phyloP scores from a whole-genome alignment of 2,329 filamentous ascomycete species.

The Onygenales sp. region DNA sequence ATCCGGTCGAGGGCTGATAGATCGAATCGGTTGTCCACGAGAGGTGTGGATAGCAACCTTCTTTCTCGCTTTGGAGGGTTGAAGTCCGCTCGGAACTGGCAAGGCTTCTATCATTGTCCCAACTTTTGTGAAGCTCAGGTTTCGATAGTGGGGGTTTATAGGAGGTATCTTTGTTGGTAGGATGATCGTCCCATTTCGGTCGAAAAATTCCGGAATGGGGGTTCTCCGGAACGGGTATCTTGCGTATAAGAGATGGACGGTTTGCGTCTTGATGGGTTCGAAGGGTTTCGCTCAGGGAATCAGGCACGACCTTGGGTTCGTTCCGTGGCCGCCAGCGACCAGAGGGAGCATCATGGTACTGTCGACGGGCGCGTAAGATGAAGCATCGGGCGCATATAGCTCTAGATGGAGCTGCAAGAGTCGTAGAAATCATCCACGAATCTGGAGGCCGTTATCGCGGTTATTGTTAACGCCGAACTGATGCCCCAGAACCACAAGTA shows the following conservation, averaged over 20 bases:
- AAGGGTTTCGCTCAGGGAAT: conserved; percentile 24
- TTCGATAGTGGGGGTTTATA: not conserved
- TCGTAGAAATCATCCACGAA: not conserved
- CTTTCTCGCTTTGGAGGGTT: not conserved
- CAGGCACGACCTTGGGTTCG: conserved; percentile 13
- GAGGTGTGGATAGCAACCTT: not conserved
- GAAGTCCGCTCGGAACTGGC: not conserved
- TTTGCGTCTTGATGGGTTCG: conserved; percentile 26
- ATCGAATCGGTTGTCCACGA: not conserved
- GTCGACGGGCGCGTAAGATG: conserved; percentile 7
- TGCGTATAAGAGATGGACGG: conserved; percentile 17
- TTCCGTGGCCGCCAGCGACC: not conserved
- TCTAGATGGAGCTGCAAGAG: not conserved
- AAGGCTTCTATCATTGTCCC: not conserved
- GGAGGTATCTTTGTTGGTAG: not conserved
- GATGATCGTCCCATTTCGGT: not conserved
- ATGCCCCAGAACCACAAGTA: too few species aligned
- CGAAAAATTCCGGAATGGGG: not conserved
- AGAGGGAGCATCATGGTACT: conserved; percentile 6
- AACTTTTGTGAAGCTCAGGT: not conserved
- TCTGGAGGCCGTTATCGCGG: too few species aligned
- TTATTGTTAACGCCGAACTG: too few species aligned
- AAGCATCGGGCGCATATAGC: not conserved
- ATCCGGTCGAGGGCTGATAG: conserved; percentile 8
- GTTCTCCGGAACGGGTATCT: conserved; percentile 4